Evolutionary conservation across 345 rosid genomes (phyloP).

Genomic region (Hibiscus tridactylites): DNA sequence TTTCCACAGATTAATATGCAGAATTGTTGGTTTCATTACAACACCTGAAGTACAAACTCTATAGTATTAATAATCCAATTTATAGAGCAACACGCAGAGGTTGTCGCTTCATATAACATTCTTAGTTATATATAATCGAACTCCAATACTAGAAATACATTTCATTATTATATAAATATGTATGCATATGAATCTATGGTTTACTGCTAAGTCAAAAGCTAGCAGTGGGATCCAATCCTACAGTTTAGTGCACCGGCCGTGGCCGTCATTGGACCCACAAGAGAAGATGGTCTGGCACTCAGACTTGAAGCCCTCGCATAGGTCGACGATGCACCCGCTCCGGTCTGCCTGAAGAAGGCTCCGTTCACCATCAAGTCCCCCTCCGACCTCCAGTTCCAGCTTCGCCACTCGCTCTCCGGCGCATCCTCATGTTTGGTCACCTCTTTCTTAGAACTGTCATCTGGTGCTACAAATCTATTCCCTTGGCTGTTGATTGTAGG

Average conservation of each 20-base stretch:
- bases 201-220: neutral
- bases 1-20: no score
- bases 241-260: slow-evolving; percentile 56
- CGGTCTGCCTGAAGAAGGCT: neutral
- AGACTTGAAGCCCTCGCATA: slow-evolving; percentile 66
- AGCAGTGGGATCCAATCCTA: slow-evolving; percentile 45
- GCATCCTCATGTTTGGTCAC: slow-evolving; percentile 2
- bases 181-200: neutral
- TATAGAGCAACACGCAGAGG: neutral
- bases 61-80: no score
- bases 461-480: neutral
- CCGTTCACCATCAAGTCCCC: slow-evolving; percentile 1
- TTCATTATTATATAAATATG: neutral
- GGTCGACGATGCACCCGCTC: slow-evolving; percentile 34
- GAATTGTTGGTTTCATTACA: no score
- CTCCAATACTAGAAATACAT: neutral
- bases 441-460: slow-evolving; percentile 1
- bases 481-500: neutral
- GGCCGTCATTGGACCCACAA: slow-evolving; percentile 52
- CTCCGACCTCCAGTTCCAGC: neutral
- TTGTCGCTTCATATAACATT: neutral
- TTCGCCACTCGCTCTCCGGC: neutral
- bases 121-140: neutral
- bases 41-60: no score
- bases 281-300: slow-evolving; percentile 59